Conservation (phyloP, 768 basidiomycete species). For the Leccinum barrowsii region DNA sequence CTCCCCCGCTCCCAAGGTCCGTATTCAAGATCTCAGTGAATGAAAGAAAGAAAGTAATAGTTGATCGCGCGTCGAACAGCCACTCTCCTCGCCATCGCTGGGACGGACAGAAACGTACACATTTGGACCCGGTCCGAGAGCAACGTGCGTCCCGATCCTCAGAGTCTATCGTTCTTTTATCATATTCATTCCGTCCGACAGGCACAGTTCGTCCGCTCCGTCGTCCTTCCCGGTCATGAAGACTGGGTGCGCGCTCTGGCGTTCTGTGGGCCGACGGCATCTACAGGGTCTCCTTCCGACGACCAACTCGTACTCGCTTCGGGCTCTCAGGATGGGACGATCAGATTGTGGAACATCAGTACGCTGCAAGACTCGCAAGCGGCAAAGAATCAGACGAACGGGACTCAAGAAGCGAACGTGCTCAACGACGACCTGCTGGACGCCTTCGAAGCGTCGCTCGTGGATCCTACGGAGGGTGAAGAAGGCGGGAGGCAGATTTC, state of each 20-base stretch:
- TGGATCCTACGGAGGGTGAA: constrained; percentile 64
- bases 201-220: constrained; percentile 55
- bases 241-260: constrained; percentile 90
- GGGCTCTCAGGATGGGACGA: constrained; percentile 92
- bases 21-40: background rate
- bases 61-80: constrained; percentile 32
- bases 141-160: constrained; percentile 36
- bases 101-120: constrained; percentile 78
- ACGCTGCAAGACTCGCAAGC: constrained; percentile 26
- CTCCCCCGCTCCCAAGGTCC: constrained; percentile 71
- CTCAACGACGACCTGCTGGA: constrained; percentile 78
- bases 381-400: constrained; percentile 9
- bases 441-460: constrained; percentile 81
- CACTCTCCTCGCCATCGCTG: constrained; percentile 72
- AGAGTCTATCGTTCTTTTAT: background rate
- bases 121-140: constrained; percentile 70
- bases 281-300: constrained; percentile 9
- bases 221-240: constrained; percentile 78
- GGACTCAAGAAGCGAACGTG: constrained; percentile 22
- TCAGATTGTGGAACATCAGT: constrained; percentile 89
- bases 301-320: constrained; percentile 77
- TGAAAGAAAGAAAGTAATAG: background rate
- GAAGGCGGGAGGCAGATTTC: constrained; percentile 86
- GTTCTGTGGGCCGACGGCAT: constrained; percentile 43
- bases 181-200: background rate